Conservation (phyloP, 495 filamentous ascomycete species). For the Sphaerosporella brunnea region DNA sequence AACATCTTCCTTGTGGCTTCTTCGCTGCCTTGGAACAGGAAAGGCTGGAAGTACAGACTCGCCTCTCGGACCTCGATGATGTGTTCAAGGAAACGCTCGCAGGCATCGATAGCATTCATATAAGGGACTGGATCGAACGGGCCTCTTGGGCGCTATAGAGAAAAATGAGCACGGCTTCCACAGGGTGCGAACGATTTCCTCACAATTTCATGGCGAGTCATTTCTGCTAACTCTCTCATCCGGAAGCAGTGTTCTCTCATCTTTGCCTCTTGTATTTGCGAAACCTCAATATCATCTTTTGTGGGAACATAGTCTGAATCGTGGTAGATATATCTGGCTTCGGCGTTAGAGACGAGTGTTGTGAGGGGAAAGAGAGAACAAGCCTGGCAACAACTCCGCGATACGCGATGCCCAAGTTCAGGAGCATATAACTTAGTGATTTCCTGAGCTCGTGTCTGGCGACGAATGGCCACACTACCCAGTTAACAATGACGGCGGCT, state of each 20-base stretch:
- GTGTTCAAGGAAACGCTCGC: conserved; percentile 41
- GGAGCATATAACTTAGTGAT: conserved; percentile 36
- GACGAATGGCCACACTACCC: conserved; percentile 43
- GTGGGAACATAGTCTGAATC: conserved; percentile 34
- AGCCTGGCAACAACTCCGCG: conserved; percentile 35
- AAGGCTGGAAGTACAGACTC: conserved; percentile 39
- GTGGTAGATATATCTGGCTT: conserved; percentile 36
- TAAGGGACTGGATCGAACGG: conserved; percentile 41
- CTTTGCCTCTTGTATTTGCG: conserved; percentile 40
- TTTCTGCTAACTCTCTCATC: conserved; percentile 37
- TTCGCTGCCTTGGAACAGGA: conserved; percentile 27
- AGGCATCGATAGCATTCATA: conserved; percentile 36
- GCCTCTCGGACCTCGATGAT: conserved; percentile 40
- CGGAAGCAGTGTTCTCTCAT: conserved; percentile 41
- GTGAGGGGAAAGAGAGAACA: too few relatives aligned
- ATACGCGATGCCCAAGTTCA: conserved; percentile 39
- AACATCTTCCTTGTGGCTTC: conserved; percentile 31
- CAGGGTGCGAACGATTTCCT: conserved; percentile 4
- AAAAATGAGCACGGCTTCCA: conserved; percentile 7
- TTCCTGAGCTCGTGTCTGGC: conserved; percentile 42
- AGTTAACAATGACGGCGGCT: conserved; percentile 36
- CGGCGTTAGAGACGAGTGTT: conserved; percentile 1
- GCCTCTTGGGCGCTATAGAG: conserved; percentile 32
- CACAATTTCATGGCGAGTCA: conserved; percentile 40
- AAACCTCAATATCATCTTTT: conserved; percentile 33